Evolutionary conservation across 768 basidiomycete species (phyloP).

Genomic region (Punctularia strigosozonata): DNA sequence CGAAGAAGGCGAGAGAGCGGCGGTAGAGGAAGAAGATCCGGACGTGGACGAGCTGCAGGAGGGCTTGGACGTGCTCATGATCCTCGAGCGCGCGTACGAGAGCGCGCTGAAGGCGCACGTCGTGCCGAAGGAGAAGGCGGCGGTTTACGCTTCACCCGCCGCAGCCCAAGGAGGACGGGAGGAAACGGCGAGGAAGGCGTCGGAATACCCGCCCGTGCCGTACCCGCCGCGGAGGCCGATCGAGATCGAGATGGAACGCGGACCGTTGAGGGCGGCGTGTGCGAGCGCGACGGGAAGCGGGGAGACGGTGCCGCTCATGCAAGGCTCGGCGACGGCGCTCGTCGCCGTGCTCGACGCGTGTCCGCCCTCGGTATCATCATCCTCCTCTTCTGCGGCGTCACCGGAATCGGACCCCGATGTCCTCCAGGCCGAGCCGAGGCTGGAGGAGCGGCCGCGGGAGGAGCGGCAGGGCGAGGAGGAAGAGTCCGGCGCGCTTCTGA

Average conservation of each 20-base stretch:
- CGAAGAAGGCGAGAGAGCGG: no score
- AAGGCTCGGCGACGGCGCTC: slow-evolving; percentile 59
- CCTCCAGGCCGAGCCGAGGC: no score
- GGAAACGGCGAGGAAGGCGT: no score
- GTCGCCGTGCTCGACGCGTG: slow-evolving; percentile 42
- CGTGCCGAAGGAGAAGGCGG: slow-evolving; percentile 12
- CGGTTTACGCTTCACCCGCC: slow-evolving; percentile 6
- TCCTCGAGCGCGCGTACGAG: slow-evolving; percentile 62
- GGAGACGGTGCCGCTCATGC: slow-evolving; percentile 26
- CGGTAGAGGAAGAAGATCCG: no score
- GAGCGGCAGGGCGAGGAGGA: not conserved
- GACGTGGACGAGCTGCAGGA: slow-evolving; percentile 62
- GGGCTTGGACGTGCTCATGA: slow-evolving; percentile 56
- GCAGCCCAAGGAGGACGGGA: not conserved
- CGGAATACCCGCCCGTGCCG: slow-evolving; percentile 2
- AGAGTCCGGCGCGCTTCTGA: slow-evolving; percentile 46
- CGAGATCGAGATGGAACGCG: not conserved
- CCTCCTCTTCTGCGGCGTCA: not conserved
- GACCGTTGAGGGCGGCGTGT: not conserved
- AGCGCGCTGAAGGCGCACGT: slow-evolving; percentile 53
- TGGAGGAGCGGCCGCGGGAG: no score
- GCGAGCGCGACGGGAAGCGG: not conserved
- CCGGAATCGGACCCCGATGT: slow-evolving; percentile 1
- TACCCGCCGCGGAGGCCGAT: not conserved
- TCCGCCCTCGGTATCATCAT: not conserved